phyloP scores from a whole-genome alignment of 345 rosid species.

The Dipteronia dyeriana region DNA sequence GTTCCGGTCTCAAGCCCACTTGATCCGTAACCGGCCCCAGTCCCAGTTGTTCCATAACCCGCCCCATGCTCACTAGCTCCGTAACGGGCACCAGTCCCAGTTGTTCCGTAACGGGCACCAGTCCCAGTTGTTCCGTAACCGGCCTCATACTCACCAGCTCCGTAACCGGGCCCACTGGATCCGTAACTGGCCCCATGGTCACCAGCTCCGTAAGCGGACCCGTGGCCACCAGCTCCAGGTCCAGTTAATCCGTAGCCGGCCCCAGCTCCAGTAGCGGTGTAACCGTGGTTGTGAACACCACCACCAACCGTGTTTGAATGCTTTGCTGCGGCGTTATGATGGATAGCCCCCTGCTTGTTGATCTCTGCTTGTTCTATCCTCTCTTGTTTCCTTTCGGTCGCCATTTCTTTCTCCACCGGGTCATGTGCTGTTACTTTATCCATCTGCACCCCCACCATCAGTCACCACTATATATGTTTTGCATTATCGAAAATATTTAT shows the following conservation, averaged over 20 bases:
- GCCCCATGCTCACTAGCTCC: not conserved
- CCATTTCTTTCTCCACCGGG: slow-evolving; percentile 65
- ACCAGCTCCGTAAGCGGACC: too few relatives aligned
- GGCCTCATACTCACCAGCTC: not conserved
- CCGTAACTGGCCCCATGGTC: not conserved
- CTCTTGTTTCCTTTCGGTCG: slow-evolving; percentile 55
- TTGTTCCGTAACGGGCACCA: not conserved
- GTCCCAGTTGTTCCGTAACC: not conserved
- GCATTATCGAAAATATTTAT: too few relatives aligned
- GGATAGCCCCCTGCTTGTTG: slow-evolving; percentile 48
- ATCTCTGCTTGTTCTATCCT: slow-evolving; percentile 55
- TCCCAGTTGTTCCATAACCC: not conserved
- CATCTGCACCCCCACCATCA: slow-evolving; percentile 29
- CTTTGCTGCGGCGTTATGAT: slow-evolving; percentile 53
- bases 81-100: not conserved
- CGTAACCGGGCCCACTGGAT: not conserved
- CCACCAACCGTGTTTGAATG: slow-evolving; percentile 9
- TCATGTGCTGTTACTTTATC: slow-evolving; percentile 59
- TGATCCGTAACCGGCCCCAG: too few relatives aligned
- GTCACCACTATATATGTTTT: too few relatives aligned
- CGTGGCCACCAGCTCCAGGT: not conserved
- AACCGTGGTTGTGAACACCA: not conserved
- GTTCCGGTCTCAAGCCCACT: too few relatives aligned
- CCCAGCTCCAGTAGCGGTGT: not conserved
- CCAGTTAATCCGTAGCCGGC: slow-evolving; percentile 21